Evolutionary conservation across 495 filamentous ascomycete species (phyloP), one percentile per base, ranked within the genome.

Genomic region (Chaetomidium leptoderma): DNA sequence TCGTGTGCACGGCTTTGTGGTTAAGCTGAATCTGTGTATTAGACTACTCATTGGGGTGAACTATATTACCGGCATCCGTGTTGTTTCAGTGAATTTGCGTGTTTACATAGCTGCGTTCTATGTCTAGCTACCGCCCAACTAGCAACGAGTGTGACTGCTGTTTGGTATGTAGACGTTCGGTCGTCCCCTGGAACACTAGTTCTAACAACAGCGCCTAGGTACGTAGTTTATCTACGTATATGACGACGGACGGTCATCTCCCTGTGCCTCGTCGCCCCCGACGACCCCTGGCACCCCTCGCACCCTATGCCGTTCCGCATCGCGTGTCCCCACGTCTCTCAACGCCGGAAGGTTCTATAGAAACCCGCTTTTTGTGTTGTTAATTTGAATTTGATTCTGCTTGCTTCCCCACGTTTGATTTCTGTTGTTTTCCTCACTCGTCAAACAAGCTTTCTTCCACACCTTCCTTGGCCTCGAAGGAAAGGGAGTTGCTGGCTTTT

Each of bases 1-100:
- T 52, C 23, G 13, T 32, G 16, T 53, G 5, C 17, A 23, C 29
- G 50, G 35, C 26, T 42, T 44, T 49, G 37, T 6, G 44, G 33
- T 42, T 30, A 32, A 49, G 35, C 45, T 57, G 53, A 57, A 50
- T 39, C 44, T 24, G 26, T 33, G 55, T 43, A 46, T 36, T 55
- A 51, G 30, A 24, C 30, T 23, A 39, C 26, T 51, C 9, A 13
- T 35, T 51, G 32, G 21, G 29, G 14, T 43, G 24, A 19, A 35
- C 14, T 19, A 46, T 23, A 37, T 14, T 37, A 42, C 8, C 7
- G 19, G 13, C 42, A 36, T 35, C 7, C 24, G 35, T 33, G 45
- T 33, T 21, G 5, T 19, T 48, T 33, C 27, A 4, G 42, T 44
- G 19, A 21, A 44, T 44, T 14, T 44, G 42, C 6, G 4, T 24